These are phyloP conservation scores for Lachnellula subtilissima DNA, from an alignment of 2,329 filamentous ascomycete species.

Conservation along the genomic window DNA sequence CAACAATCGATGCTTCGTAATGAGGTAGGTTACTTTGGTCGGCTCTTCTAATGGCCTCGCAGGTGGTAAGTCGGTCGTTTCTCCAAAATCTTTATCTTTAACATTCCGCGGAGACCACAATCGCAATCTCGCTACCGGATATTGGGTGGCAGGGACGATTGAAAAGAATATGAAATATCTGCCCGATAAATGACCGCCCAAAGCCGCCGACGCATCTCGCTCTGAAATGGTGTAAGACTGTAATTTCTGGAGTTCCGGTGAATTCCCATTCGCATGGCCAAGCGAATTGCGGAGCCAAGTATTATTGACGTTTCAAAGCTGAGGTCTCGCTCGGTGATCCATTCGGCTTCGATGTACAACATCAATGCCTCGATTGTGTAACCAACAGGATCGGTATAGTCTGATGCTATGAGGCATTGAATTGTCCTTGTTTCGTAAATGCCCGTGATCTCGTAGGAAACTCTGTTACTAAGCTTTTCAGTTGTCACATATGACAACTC, in stretches of 20 bases:
- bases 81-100: conserved; percentile 35
- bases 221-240: conserved; percentile 45
- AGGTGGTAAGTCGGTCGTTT: conserved; percentile 27
- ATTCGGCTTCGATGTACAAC: conserved; percentile 10
- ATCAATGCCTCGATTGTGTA: conserved; percentile 13
- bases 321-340: conserved; percentile 9
- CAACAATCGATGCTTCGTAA: conserved; percentile 2
- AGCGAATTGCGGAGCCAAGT: conserved; percentile 21
- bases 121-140: conserved; percentile 34
- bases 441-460: no score
- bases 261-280: conserved; percentile 52
- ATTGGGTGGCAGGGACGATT: conserved; percentile 58
- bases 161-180: conserved; percentile 59
- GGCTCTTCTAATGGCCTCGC: conserved; percentile 25
- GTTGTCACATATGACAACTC: conserved; percentile 6
- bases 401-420: conserved; percentile 8
- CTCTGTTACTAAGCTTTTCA: no score
- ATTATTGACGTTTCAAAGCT: conserved; percentile 7
- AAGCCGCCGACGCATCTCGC: conserved; percentile 56
- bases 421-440: conserved; percentile 8
- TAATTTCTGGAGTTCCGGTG: conserved; percentile 48
- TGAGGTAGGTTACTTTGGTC: conserved; percentile 20
- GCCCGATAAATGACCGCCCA: conserved; percentile 52
- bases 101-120: conserved; percentile 35
- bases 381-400: conserved; percentile 9